Base-by-base conservation (phyloP, 176 grass and related monocot genomes). In the Phoenix roebelenii region DNA sequence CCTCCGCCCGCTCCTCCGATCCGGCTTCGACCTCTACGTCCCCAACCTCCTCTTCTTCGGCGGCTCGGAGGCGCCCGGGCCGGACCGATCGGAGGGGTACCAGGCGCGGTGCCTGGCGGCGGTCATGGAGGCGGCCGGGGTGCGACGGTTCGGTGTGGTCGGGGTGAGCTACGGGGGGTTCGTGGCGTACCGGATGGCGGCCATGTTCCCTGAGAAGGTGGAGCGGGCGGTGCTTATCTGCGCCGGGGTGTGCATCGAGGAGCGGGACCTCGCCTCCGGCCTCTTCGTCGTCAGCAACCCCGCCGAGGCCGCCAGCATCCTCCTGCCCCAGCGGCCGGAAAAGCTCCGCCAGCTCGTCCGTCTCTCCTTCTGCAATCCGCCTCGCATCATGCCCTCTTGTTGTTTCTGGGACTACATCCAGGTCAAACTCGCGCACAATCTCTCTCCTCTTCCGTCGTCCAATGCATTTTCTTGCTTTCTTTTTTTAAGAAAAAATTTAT, bases 21-120 rank as follows among this genome's bases (percentile, higher is more conserved):
- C 87, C 3, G 93, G 87, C 0, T 92, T 92, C 72, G 93, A 92
- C 82, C 79, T 89, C 61, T 85, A 88, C 56, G 93, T 98, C 50
- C 93, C 87, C 25, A 87, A 98, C 81, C 82, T 98, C 66, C 57
- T 98, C 81, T 98, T 98, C 76, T 98, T 98, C 56, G 93, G 87
- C 18, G 76, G 49, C 10, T 98, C 93, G 28, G 28, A 22, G 61
- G 75, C 83, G 3, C 66, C 81, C 44, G 74, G 76, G 5, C 59
- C 84, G 29, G 87, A 96, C 64, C 80, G 93, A 29, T 81, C 81
- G 54, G 93, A 98, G n/a, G 60, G 74, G 22, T 83, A 77, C 71
- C 93, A 98, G 77, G 92, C 92, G 16, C 16, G 28, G 20, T 65
- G 73, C n/a, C 61, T 98, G 23, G 81, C 80, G 63, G 76, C 76